These are phyloP conservation scores for Astragalus membranaceus DNA, from an alignment of 306 rosid species.

Conservation along the genomic window DNA sequence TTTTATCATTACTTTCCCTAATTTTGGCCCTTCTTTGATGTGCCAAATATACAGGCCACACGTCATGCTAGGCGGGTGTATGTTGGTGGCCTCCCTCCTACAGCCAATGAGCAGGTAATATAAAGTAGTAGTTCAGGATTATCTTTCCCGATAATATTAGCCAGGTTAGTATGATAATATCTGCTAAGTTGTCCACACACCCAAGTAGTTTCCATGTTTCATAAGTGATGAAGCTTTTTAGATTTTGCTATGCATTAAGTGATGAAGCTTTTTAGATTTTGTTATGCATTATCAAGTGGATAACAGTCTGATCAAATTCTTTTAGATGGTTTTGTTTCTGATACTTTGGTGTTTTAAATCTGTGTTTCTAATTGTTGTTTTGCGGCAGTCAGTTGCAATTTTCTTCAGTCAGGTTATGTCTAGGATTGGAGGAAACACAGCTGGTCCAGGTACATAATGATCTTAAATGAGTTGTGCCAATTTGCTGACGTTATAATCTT, in stretches of 20 bases:
- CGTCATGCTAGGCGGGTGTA: constrained; percentile 98
- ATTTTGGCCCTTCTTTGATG: constrained; percentile 6
- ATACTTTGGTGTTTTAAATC: neutral
- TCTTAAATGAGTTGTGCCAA: neutral
- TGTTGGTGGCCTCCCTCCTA: constrained; percentile 97
- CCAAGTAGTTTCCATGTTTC: neutral
- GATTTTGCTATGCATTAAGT: neutral
- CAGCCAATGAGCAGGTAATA: constrained; percentile 93
- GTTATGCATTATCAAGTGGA: neutral
- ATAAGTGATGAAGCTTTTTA: neutral
- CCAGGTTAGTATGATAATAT: neutral
- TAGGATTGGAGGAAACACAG: constrained; percentile 95
- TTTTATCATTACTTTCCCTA: neutral
- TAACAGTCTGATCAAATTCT: neutral
- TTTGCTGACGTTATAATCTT: neutral
- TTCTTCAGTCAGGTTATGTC: constrained; percentile 98
- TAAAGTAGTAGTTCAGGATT: neutral
- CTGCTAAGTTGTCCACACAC: neutral
- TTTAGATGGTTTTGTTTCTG: neutral
- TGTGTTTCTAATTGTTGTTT: neutral
- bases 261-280: neutral
- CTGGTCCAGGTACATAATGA: constrained; percentile 74
- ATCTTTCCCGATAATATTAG: neutral
- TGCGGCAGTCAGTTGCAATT: constrained; percentile 92
- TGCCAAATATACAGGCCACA: constrained; percentile 58